Percentiles rank a stretch among this genome's conserved stretches.
Conservation (phyloP, 805 yeast genomes). For the Candida sphagnicola region DNA sequence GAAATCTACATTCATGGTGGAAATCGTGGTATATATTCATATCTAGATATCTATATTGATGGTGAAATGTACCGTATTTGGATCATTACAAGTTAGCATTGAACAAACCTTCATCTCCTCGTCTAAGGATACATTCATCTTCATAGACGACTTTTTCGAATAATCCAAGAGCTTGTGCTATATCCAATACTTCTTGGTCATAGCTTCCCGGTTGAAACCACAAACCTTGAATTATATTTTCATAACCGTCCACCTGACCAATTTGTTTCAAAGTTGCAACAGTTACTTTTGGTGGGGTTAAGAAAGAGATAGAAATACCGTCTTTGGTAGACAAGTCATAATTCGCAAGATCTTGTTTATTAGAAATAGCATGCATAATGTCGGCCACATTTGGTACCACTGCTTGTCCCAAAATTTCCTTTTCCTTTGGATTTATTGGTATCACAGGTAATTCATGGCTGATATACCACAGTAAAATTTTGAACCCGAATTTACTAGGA, state of each 20-base stretch:
- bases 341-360: conserved; percentile 14
- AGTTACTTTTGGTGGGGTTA: conserved; percentile 71
- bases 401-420: conserved; percentile 41
- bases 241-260: conserved; percentile 37
- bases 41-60: too few relatives aligned
- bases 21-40: too few relatives aligned
- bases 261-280: conserved; percentile 29
- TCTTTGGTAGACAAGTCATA: conserved; percentile 29
- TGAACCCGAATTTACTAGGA: conserved; percentile 63
- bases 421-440: conserved; percentile 61
- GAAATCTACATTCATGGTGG: too few relatives aligned
- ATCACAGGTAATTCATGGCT: conserved; percentile 52
- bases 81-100: too few relatives aligned
- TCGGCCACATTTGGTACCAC: conserved; percentile 31
- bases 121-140: conserved; percentile 68
- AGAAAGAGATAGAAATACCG: conserved; percentile 58
- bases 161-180: conserved; percentile 33
- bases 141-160: conserved; percentile 33
- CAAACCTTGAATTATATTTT: conserved; percentile 44
- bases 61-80: too few relatives aligned
- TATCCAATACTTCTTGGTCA: conserved; percentile 45
- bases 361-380: conserved; percentile 19
- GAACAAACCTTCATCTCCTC: conserved; percentile 52
- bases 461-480: conserved; percentile 66
- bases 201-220: conserved; percentile 89